Evolutionary conservation across 768 basidiomycete genomes (phyloP).

Genomic region (Hortiboletus flavorubellus): DNA sequence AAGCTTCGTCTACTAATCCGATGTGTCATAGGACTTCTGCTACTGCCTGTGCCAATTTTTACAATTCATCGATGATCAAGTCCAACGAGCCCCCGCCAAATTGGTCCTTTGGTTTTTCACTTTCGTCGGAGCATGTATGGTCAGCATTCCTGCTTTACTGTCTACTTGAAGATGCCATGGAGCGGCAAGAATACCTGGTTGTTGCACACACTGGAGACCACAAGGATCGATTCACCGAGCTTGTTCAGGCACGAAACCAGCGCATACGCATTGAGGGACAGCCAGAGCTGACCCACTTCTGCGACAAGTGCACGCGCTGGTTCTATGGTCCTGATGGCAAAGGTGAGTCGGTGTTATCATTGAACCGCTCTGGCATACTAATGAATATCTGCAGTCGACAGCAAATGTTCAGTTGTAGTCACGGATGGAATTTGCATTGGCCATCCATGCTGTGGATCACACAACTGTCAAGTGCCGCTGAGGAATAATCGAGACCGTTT

Average conservation of each 20-base stretch:
- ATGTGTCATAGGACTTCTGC: background rate
- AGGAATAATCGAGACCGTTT: background rate
- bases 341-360: background rate
- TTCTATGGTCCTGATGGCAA: background rate
- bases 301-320: background rate
- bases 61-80: background rate
- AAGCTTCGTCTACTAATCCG: no score
- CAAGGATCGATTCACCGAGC: background rate
- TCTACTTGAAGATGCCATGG: conserved; percentile 2
- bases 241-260: background rate
- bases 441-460: background rate
- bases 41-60: background rate
- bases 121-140: background rate
- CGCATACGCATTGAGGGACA: background rate
- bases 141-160: background rate
- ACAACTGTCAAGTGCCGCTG: conserved; percentile 2
- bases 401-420: background rate
- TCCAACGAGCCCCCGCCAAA: background rate
- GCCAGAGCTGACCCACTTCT: background rate
- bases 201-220: background rate
- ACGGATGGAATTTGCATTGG: conserved; percentile 2
- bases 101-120: background rate
- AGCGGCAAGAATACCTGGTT: background rate
- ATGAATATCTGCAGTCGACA: background rate
- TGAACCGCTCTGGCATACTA: no score